These are phyloP conservation scores for Fusarium denticulatum DNA, from an alignment of 2,329 filamentous ascomycete genomes.

Conservation along the genomic window DNA sequence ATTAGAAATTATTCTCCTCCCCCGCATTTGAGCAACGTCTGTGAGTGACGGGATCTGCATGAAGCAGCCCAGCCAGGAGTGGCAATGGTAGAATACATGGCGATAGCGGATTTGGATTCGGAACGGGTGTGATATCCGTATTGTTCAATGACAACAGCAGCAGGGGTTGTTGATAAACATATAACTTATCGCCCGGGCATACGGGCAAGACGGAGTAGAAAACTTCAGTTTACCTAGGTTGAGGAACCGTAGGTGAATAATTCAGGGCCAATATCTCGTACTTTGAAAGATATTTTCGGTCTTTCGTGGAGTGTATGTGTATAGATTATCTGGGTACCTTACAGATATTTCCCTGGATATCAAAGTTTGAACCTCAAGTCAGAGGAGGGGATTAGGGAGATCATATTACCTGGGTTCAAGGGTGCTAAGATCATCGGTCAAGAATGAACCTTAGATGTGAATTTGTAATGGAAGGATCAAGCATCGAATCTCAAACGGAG, in stretches of 20 bases:
- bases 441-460: slow-evolving; percentile 11
- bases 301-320: neutral
- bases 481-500: slow-evolving; percentile 27
- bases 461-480: slow-evolving; percentile 8
- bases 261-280: neutral
- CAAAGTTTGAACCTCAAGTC: neutral
- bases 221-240: neutral
- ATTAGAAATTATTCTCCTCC: neutral
- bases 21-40: neutral
- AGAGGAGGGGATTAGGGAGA: slow-evolving; percentile 20
- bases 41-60: slow-evolving; percentile 9
- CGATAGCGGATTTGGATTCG: slow-evolving; percentile 15
- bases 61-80: slow-evolving; percentile 3
- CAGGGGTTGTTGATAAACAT: neutral
- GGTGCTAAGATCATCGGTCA: slow-evolving; percentile 1
- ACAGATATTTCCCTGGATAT: neutral
- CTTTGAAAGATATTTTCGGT: neutral
- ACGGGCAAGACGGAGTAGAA: neutral
- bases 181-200: neutral
- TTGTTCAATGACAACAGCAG: neutral
- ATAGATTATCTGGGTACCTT: neutral
- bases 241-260: neutral
- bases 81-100: slow-evolving; percentile 1
- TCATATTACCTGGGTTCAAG: slow-evolving; percentile 3
- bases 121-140: neutral